Conservation (phyloP, 192 early-diverging fungal species). For the Helicostylum pulchrum region DNA sequence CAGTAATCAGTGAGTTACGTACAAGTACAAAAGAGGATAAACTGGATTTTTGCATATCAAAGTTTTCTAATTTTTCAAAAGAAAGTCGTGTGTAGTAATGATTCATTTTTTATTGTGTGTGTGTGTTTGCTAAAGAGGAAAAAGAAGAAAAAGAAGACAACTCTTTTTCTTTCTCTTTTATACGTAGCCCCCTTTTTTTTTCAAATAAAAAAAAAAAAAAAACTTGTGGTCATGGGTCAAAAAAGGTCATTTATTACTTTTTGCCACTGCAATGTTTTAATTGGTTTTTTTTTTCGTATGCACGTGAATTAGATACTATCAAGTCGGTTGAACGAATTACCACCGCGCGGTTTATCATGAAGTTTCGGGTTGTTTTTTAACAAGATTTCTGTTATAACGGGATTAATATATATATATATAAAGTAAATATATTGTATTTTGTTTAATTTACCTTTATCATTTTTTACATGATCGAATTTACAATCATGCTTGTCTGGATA, state of each 20-base stretch:
- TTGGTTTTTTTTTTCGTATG: neutral
- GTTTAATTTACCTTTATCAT: conserved; percentile 59
- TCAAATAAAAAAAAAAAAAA: neutral
- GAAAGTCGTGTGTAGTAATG: neutral
- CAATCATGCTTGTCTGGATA: conserved; percentile 71
- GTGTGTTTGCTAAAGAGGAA: neutral
- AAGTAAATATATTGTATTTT: neutral
- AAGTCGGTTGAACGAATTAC: conserved; percentile 72
- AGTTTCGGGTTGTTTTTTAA: conserved; percentile 74
- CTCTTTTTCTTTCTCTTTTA: neutral
- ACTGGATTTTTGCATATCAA: conserved; percentile 14
- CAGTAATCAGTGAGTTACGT: conserved; percentile 5
- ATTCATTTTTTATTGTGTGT: neutral
- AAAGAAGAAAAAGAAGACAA: neutral
- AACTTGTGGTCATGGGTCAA: neutral
- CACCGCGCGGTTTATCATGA: conserved; percentile 71
- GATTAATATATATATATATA: conserved; percentile 1
- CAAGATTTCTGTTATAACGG: conserved; percentile 44
- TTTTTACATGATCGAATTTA: conserved; percentile 73
- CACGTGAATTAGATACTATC: conserved; percentile 34
- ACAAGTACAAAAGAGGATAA: conserved; percentile 3
- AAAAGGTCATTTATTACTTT: too few relatives aligned
- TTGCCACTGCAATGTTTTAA: too few relatives aligned
- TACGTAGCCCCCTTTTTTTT: neutral
- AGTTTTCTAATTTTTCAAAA: conserved; percentile 15